Conservation (phyloP, 495 filamentous ascomycete genomes). For the Lasiosphaeria ovina region DNA sequence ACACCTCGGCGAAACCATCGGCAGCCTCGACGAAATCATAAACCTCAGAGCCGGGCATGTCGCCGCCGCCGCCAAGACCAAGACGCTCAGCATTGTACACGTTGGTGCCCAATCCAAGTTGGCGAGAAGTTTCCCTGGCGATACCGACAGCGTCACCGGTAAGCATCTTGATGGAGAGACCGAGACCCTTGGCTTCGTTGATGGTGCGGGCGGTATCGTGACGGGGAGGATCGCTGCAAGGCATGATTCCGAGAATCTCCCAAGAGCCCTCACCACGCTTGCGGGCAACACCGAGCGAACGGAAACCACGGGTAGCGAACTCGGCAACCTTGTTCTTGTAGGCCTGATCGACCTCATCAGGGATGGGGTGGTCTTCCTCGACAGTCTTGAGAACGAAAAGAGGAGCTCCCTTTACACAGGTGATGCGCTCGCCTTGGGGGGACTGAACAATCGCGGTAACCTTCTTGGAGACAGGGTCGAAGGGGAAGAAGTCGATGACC, state of each 20-base stretch:
- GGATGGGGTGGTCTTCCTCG: conserved; percentile 73
- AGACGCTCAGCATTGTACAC: conserved; percentile 90
- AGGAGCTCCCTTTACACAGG: conserved; percentile 89
- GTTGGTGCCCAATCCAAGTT: conserved; percentile 88
- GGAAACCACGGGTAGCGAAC: conserved; percentile 88
- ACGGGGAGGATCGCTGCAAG: conserved; percentile 86
- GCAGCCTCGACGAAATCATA: conserved; percentile 94
- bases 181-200: conserved; percentile 81
- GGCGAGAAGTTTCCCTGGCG: conserved; percentile 84
- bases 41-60: conserved; percentile 88
- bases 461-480: conserved; percentile 94
- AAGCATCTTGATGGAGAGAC: conserved; percentile 93
- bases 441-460: conserved; percentile 81
- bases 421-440: conserved; percentile 73
- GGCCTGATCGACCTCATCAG: conserved; percentile 67
- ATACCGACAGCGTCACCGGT: conserved; percentile 95
- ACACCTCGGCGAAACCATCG: conserved; percentile 94
- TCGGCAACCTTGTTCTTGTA: conserved; percentile 90
- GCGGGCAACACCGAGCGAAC: conserved; percentile 87
- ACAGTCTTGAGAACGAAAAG: conserved; percentile 80
- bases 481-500: conserved; percentile 78
- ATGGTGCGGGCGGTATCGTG: conserved; percentile 89
- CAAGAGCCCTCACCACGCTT: conserved; percentile 73
- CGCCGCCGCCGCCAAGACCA: conserved; percentile 77
- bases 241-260: conserved; percentile 94